Evolutionary conservation across 2,329 filamentous ascomycete species (phyloP).

Genomic region (Raffaelea albimanens): DNA sequence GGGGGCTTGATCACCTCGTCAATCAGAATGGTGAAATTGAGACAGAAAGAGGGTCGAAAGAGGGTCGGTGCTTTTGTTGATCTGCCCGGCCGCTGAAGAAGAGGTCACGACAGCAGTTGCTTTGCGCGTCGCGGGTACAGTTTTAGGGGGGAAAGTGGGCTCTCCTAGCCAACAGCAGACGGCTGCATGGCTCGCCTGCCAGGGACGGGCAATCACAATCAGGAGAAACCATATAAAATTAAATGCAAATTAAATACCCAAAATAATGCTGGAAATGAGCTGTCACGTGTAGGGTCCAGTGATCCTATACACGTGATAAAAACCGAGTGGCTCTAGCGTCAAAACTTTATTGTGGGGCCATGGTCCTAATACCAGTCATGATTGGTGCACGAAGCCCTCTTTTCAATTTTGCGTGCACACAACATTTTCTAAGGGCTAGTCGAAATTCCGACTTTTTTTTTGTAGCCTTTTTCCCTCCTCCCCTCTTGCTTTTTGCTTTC

Average conservation of each 20-base stretch:
- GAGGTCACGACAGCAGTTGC: not conserved
- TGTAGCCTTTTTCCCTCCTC: constrained; percentile 5
- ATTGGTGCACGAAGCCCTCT: constrained; percentile 8
- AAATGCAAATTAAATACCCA: too few species aligned
- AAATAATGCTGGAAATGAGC: not conserved
- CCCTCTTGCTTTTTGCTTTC: constrained; percentile 5
- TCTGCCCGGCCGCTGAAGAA: not conserved
- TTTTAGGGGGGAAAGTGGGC: not conserved
- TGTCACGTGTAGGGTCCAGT: not conserved
- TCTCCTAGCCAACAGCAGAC: too few species aligned
- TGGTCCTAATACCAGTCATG: not conserved
- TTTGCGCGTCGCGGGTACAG: not conserved
- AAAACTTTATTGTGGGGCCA: not conserved
- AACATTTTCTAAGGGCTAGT: constrained; percentile 10
- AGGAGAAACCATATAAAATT: too few species aligned
- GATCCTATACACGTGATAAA: not conserved
- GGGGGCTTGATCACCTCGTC: too few species aligned
- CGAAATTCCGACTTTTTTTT: constrained; percentile 10
- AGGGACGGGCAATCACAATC: too few species aligned
- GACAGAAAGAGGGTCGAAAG: too few species aligned
- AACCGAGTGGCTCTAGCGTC: not conserved
- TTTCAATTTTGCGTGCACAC: constrained; percentile 10
- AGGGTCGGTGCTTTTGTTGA: not conserved
- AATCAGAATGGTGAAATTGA: too few species aligned
- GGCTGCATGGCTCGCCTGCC: too few species aligned